phyloP scores from a whole-genome alignment of 768 basidiomycete species.

The Kwoniella dendrophila region DNA sequence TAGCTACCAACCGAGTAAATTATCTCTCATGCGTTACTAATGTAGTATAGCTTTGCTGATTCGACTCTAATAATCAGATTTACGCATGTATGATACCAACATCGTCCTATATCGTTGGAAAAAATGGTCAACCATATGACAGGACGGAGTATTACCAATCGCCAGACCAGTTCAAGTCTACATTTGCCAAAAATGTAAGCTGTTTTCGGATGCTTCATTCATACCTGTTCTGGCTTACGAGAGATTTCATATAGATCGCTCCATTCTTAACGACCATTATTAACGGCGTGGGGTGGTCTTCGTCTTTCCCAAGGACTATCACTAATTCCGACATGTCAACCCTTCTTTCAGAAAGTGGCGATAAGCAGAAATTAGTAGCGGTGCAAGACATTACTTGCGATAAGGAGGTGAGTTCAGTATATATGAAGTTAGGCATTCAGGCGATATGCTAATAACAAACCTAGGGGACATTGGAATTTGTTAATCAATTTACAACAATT shows the following conservation, averaged over 20 bases:
- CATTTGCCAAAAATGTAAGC: constrained; percentile 69
- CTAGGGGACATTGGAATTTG: constrained; percentile 82
- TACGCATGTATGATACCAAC: constrained; percentile 53
- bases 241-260: constrained; percentile 64
- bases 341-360: constrained; percentile 60
- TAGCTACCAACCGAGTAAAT: constrained; percentile 7
- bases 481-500: constrained; percentile 74
- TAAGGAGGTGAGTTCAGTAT: constrained; percentile 62
- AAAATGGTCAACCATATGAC: constrained; percentile 64
- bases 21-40: too few species aligned
- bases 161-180: constrained; percentile 68
- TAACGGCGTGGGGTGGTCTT: constrained; percentile 84
- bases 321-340: constrained; percentile 61
- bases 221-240: not conserved
- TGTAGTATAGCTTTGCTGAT: not conserved
- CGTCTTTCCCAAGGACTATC: constrained; percentile 77
- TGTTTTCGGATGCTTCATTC: not conserved
- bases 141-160: constrained; percentile 73
- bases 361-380: constrained; percentile 61
- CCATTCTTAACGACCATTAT: constrained; percentile 82
- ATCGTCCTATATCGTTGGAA: constrained; percentile 66
- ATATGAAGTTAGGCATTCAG: not conserved
- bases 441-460: not conserved
- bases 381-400: constrained; percentile 90
- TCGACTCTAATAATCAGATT: constrained; percentile 17